Evolutionary conservation across 2,329 filamentous ascomycete species (phyloP).

Genomic region (Aspergillus fumigatus): DNA sequence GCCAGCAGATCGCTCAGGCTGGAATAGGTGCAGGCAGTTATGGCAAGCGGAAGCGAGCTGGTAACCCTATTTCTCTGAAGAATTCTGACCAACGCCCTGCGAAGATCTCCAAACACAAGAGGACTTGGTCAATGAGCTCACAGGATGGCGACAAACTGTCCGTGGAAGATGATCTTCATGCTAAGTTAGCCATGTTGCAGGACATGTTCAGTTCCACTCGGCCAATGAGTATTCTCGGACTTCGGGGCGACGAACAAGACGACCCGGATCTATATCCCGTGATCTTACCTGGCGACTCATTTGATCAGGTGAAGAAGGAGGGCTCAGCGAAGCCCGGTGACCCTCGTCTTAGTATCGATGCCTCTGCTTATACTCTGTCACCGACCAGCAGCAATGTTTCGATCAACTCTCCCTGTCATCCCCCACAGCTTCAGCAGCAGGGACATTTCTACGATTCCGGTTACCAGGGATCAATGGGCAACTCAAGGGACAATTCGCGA

Average conservation of each 20-base stretch:
- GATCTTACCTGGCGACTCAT: slow-evolving; percentile 29
- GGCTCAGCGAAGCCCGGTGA: slow-evolving; percentile 27
- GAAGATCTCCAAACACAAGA: slow-evolving; percentile 86
- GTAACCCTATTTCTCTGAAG: slow-evolving; percentile 45
- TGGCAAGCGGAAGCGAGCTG: slow-evolving; percentile 58
- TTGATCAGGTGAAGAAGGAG: slow-evolving; percentile 28
- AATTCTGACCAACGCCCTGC: slow-evolving; percentile 58
- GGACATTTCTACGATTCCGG: slow-evolving; percentile 17
- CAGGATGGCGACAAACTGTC: slow-evolving; percentile 38
- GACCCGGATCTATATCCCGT: slow-evolving; percentile 44
- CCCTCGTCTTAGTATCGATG: slow-evolving; percentile 30
- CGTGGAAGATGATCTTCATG: slow-evolving; percentile 42
- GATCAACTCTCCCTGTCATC: slow-evolving; percentile 30
- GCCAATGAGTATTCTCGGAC: slow-evolving; percentile 38
- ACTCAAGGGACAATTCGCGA: slow-evolving; percentile 21
- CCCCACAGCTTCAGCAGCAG: slow-evolving; percentile 13
- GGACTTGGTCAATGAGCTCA: slow-evolving; percentile 94
- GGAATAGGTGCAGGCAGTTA: slow-evolving; percentile 57
- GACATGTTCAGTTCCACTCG: slow-evolving; percentile 46
- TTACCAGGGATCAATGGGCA: slow-evolving; percentile 19
- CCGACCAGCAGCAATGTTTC: slow-evolving; percentile 39
- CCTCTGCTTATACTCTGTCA: slow-evolving; percentile 33
- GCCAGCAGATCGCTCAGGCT: slow-evolving; percentile 81
- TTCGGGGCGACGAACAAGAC: slow-evolving; percentile 42
- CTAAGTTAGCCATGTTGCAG: slow-evolving; percentile 41